Evolutionary conservation across 2,329 filamentous ascomycete genomes (phyloP).

Genomic region (Paecilomyces formosus): DNA sequence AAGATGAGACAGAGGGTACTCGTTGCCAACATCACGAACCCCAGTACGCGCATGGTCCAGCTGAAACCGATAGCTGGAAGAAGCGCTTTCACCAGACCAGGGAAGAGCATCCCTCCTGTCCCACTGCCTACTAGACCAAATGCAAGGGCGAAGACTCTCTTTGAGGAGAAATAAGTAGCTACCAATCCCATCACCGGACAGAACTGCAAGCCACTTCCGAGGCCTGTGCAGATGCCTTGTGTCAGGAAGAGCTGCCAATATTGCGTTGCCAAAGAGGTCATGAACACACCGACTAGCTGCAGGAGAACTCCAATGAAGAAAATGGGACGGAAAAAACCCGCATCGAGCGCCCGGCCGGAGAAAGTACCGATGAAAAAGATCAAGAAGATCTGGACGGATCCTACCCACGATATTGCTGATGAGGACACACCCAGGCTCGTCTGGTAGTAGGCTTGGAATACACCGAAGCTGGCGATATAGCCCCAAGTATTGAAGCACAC

Average conservation of each 20-base stretch:
- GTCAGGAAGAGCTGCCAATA: conserved; percentile 45
- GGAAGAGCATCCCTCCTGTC: conserved; percentile 58
- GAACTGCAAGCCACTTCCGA: conserved; percentile 51
- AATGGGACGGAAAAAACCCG: conserved; percentile 42
- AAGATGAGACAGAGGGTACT: conserved; percentile 35
- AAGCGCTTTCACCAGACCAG: conserved; percentile 49
- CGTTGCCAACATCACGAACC: conserved; percentile 50
- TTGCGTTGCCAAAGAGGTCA: conserved; percentile 40
- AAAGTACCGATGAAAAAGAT: conserved; percentile 46
- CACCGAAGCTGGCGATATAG: conserved; percentile 48
- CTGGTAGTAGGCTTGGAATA: conserved; percentile 49
- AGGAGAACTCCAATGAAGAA: conserved; percentile 37
- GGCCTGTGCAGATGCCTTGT: conserved; percentile 51
- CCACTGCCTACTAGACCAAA: conserved; percentile 53
- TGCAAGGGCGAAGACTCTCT: conserved; percentile 53
- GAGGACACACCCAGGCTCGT: conserved; percentile 33
- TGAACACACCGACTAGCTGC: conserved; percentile 44
- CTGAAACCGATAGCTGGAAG: conserved; percentile 54
- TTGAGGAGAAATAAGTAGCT: conserved; percentile 54
- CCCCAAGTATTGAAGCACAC: conserved; percentile 53
- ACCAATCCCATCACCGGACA: conserved; percentile 48
- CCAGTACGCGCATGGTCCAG: conserved; percentile 58
- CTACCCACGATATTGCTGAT: conserved; percentile 47
- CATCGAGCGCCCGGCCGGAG: conserved; percentile 45
- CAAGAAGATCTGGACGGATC: conserved; percentile 44